These are phyloP conservation scores for Amanita phalloides DNA, from an alignment of 768 basidiomycete species.

Conservation along the genomic window DNA sequence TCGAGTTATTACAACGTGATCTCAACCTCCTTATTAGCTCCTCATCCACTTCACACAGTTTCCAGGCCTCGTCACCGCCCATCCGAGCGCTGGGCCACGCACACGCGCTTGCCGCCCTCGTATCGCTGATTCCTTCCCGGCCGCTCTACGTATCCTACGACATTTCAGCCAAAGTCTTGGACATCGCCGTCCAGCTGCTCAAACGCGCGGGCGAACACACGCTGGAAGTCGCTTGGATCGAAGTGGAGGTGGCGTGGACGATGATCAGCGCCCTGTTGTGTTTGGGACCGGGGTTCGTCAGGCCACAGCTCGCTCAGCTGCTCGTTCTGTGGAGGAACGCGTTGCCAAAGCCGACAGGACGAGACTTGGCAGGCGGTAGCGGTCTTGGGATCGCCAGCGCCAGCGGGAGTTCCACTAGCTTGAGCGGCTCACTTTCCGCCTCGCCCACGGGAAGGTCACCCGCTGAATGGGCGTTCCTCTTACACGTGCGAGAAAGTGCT, in stretches of 20 bases:
- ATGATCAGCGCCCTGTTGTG: slow-evolving; percentile 84
- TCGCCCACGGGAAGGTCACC: slow-evolving; percentile 49
- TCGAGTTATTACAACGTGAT: slow-evolving; percentile 80
- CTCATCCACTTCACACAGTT: slow-evolving; percentile 24
- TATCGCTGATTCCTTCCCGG: slow-evolving; percentile 76
- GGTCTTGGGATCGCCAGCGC: background rate
- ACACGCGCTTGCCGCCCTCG: slow-evolving; percentile 80
- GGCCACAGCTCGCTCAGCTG: slow-evolving; percentile 86
- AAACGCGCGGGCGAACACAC: slow-evolving; percentile 91
- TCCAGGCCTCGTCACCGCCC: background rate
- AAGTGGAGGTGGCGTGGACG: slow-evolving; percentile 93
- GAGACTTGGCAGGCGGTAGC: slow-evolving; percentile 36
- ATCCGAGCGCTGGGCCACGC: slow-evolving; percentile 74
- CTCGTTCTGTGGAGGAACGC: slow-evolving; percentile 97
- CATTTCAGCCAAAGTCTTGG: slow-evolving; percentile 80
- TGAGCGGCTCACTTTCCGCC: slow-evolving; percentile 16
- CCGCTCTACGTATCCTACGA: slow-evolving; percentile 95
- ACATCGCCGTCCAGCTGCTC: slow-evolving; percentile 82
- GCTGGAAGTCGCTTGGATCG: slow-evolving; percentile 66
- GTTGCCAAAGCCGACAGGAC: slow-evolving; percentile 86
- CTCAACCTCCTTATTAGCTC: slow-evolving; percentile 64
- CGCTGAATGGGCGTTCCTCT: slow-evolving; percentile 83
- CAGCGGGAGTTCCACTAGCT: background rate
- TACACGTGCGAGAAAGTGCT: slow-evolving; percentile 85
- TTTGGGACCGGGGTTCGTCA: slow-evolving; percentile 88